Conservation (phyloP, 2,329 filamentous ascomycete species). For the Beauveria sp. region DNA sequence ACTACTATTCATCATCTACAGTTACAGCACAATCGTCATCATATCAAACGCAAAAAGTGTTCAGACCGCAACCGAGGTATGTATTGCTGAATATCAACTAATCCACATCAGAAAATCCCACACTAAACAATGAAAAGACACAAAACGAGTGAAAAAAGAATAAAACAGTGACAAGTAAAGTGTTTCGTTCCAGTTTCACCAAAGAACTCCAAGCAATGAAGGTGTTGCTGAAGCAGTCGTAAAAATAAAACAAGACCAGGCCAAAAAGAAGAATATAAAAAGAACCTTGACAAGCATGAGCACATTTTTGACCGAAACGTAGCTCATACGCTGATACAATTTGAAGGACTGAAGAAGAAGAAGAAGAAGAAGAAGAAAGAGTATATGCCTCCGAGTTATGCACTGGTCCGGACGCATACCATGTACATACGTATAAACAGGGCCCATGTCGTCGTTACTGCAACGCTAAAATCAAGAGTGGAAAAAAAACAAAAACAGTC, state of each 20-base stretch:
- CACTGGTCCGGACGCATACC: neutral
- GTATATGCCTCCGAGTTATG: neutral
- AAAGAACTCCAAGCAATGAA: slow-evolving; percentile 12
- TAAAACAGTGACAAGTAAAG: neutral
- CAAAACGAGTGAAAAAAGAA: slow-evolving; percentile 17
- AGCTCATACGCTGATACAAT: neutral
- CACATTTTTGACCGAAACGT: neutral
- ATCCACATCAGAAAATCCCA: slow-evolving; percentile 3
- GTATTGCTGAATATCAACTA: slow-evolving; percentile 8
- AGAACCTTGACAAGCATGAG: neutral
- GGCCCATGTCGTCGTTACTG: slow-evolving; percentile 9
- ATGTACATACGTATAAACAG: slow-evolving; percentile 9
- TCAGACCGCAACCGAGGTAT: neutral
- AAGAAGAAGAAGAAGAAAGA: neutral
- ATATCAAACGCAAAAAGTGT: neutral
- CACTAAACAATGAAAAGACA: slow-evolving; percentile 17
- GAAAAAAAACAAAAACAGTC: neutral
- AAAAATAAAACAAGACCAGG: slow-evolving; percentile 12
- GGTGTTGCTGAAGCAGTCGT: slow-evolving; percentile 12
- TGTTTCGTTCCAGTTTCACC: slow-evolving; percentile 11
- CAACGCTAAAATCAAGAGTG: slow-evolving; percentile 2
- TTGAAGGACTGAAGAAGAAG: neutral
- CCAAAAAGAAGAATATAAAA: neutral
- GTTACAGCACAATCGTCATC: neutral
- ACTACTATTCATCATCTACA: neutral